Evolutionary conservation across 257 asterid genomes (phyloP), one percentile per base, ranked within the genome.

Genomic region (Forsythia suspensa): DNA sequence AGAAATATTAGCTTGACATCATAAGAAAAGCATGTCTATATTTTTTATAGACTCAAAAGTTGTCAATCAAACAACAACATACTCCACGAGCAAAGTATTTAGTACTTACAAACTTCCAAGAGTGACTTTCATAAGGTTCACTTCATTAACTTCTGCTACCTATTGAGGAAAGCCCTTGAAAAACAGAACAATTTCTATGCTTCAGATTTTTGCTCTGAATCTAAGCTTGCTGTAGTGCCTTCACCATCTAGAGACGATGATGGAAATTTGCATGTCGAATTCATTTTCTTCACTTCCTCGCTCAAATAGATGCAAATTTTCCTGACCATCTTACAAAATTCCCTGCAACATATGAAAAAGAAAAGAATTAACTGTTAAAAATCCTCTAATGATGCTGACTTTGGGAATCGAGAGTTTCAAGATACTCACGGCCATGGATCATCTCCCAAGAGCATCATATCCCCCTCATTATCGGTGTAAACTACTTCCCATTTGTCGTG

Each of bases 271-370:
- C 86, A 70, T 73, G 77, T 83, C 3, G 86, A 82, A 65, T 72
- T 82, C 94, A 93, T 90, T 84, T 89, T 91, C 96, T 90, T 91
- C 88, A 93, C 97, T 81, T 91, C 94, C 76, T 87, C 97, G 5
- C 90, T 86, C 0, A 92, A 83, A 69, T 84, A 89, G 74, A 93
- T 91, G 87, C 88, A 88, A 20, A 93, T 91, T 80, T 85, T 90
- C 82, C 77, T 84, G 16, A 84, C 98, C 86, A 93, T 91, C 75
- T 87, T 89, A 69, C 94, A 86, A 79, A 93, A 93, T 71, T 93
- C 98, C 85, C 98, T 93, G 83, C 75, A 84, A 80, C 18, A 0
- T 3, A 52, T 52, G 69, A 20, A 52, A 52, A 38, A 83, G 24
- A 73, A 3, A 44, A 7, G 68, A 40, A 70, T 24, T 37, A 52